Conservation (phyloP, 1,284 basidiomycete species). For the Malassezia restricta region DNA sequence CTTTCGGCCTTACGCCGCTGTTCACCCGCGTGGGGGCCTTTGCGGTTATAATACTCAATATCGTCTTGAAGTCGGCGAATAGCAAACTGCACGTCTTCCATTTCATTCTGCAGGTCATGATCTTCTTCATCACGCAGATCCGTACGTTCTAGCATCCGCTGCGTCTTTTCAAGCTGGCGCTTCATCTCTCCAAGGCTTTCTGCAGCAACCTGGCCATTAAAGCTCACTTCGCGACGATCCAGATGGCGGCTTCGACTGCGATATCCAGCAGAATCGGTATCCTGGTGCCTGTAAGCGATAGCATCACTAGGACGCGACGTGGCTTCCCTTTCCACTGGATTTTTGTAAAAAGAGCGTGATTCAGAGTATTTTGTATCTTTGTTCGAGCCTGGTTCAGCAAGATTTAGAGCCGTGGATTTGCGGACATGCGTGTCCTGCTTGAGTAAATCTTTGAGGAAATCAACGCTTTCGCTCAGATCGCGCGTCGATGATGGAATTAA, state of each 20-base stretch:
- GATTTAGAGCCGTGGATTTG: conserved; percentile 48
- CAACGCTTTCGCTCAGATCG: conserved; percentile 80
- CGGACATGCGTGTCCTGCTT: conserved; percentile 58
- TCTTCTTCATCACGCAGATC: conserved; percentile 67
- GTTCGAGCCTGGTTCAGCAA: conserved; percentile 44
- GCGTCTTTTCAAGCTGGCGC: conserved; percentile 68
- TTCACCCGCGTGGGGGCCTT: conserved; percentile 61
- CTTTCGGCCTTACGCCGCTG: conserved; percentile 77
- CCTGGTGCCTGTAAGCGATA: conserved; percentile 80
- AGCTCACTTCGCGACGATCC: conserved; percentile 70
- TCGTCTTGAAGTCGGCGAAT: conserved; percentile 84
- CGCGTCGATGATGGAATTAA: conserved; percentile 82
- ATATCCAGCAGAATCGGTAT: conserved; percentile 55
- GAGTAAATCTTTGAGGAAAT: conserved; percentile 78
- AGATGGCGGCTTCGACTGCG: conserved; percentile 76
- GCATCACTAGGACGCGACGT: conserved; percentile 63
- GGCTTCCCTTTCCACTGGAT: conserved; percentile 48
- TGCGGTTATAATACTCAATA: conserved; percentile 70
- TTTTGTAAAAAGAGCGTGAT: conserved; percentile 57
- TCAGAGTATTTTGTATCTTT: conserved; percentile 50
- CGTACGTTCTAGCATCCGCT: conserved; percentile 65
- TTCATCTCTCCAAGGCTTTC: conserved; percentile 73
- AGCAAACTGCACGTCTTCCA: conserved; percentile 73
- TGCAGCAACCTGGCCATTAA: conserved; percentile 56
- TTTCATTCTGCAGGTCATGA: conserved; percentile 62